Percentiles rank a stretch among this genome's conserved stretches.
phyloP scores from a whole-genome alignment of 2,329 filamentous ascomycete genomes.

The Neoarthrinium moseri region DNA sequence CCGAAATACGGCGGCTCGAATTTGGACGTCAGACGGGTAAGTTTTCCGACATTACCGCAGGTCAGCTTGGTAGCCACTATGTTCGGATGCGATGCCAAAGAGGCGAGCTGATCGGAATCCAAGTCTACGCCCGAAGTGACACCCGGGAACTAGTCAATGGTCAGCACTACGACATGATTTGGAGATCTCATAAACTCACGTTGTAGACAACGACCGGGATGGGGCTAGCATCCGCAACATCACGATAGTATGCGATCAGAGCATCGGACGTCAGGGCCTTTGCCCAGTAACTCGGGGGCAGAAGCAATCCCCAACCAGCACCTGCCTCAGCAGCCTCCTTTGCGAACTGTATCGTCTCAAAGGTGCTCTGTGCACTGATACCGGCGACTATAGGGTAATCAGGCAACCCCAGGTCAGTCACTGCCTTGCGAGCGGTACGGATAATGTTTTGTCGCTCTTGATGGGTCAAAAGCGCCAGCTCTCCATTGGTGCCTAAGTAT shows the following conservation, averaged over 20 bases:
- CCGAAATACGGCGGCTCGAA: conserved; percentile 37
- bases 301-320: conserved; percentile 34
- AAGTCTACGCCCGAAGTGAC: conserved; percentile 31
- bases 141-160: conserved; percentile 24
- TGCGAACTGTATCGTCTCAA: conserved; percentile 33
- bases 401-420: conserved; percentile 30
- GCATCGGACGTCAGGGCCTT: conserved; percentile 32
- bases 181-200: conserved; percentile 16
- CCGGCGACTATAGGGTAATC: conserved; percentile 44
- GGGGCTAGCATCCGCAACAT: conserved; percentile 33
- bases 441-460: conserved; percentile 41
- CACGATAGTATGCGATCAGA: conserved; percentile 33
- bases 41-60: conserved; percentile 26
- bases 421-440: conserved; percentile 33
- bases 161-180: not conserved
- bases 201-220: conserved; percentile 27
- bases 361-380: conserved; percentile 36
- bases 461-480: conserved; percentile 38
- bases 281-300: conserved; percentile 39
- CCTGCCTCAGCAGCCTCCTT: conserved; percentile 36
- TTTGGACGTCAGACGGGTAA: conserved; percentile 29
- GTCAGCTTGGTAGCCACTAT: conserved; percentile 26
- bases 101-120: conserved; percentile 20
- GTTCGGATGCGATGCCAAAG: conserved; percentile 23
- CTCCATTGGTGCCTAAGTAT: conserved; percentile 45